These are phyloP conservation scores for Ascochyta viciae-villosae DNA, from an alignment of 2,329 filamentous ascomycete species.

Conservation along the genomic window DNA sequence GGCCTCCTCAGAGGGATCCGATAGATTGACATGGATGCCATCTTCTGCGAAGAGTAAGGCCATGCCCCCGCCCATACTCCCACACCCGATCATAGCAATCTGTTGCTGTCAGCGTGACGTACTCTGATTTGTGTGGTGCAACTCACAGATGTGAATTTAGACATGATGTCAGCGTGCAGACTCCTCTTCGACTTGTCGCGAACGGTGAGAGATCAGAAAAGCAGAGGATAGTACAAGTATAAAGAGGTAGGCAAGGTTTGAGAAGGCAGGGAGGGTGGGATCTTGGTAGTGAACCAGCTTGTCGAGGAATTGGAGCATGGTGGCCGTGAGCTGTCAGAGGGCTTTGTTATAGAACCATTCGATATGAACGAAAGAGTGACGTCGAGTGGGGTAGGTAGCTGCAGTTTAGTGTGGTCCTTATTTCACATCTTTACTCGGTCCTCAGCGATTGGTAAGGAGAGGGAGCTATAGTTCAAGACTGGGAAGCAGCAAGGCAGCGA, in stretches of 20 bases:
- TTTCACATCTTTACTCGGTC: conserved; percentile 3
- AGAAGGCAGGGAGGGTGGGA: conserved; percentile 40
- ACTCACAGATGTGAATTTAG: conserved; percentile 37
- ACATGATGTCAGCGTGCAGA: conserved; percentile 21
- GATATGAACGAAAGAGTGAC: conserved; percentile 16
- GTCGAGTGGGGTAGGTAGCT: conserved; percentile 17
- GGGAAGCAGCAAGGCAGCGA: not conserved
- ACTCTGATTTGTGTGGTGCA: not conserved
- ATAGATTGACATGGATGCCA: conserved; percentile 61
- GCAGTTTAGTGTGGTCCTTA: conserved; percentile 10
- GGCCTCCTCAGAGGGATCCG: conserved; percentile 59
- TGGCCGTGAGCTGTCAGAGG: conserved; percentile 1
- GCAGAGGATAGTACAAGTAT: conserved; percentile 35
- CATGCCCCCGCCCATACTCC: conserved; percentile 68
- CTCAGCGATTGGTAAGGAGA: not conserved
- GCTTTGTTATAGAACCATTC: conserved; percentile 6
- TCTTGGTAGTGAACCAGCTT: conserved; percentile 39
- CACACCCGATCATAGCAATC: conserved; percentile 65
- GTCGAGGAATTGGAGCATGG: conserved; percentile 40
- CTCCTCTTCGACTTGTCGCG: conserved; percentile 21
- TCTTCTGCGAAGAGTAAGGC: conserved; percentile 65
- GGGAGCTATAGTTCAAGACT: not conserved
- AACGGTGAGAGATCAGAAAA: conserved; percentile 34
- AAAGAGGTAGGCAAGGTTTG: conserved; percentile 39
- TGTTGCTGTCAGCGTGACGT: conserved; percentile 30